These are phyloP conservation scores for Polysphondylium violaceum DNA, from an alignment of 78 protist genomes.

Conservation along the genomic window DNA sequence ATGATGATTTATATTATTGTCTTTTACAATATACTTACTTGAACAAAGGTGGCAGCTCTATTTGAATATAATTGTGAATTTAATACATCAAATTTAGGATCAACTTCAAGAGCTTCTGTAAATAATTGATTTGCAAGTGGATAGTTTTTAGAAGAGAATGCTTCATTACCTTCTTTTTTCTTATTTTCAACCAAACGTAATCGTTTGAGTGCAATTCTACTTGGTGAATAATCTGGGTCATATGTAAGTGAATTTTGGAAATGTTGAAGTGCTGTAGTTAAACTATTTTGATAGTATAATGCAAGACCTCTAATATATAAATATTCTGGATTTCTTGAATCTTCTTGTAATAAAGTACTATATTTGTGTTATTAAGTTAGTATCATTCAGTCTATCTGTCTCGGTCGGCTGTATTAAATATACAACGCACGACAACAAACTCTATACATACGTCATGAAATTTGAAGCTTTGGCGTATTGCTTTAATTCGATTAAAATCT, in stretches of 20 bases:
- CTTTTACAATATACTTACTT: constrained; percentile 38
- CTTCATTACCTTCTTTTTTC: constrained; percentile 82
- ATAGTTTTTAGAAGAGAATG: constrained; percentile 67
- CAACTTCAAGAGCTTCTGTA: constrained; percentile 81
- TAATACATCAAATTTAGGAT: constrained; percentile 75
- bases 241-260: constrained; percentile 34
- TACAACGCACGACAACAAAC: not conserved
- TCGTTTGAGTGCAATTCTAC: constrained; percentile 69
- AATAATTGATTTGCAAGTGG: constrained; percentile 69
- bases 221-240: constrained; percentile 72
- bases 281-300: constrained; percentile 48
- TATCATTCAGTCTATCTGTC: not conserved
- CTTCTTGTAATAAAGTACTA: constrained; percentile 69
- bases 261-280: constrained; percentile 29
- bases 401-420: not conserved
- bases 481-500: constrained; percentile 37
- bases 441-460: constrained; percentile 45
- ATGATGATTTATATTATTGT: not conserved
- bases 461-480: constrained; percentile 56
- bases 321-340: constrained; percentile 53
- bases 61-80: constrained; percentile 77
- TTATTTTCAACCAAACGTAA: constrained; percentile 29
- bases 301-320: constrained; percentile 77
- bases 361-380: not conserved
- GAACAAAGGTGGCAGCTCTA: constrained; percentile 84